Evolutionary conservation across 2,329 filamentous ascomycete species (phyloP), one percentile per base, ranked within the genome.

Genomic region (Colletotrichum tanaceti): DNA sequence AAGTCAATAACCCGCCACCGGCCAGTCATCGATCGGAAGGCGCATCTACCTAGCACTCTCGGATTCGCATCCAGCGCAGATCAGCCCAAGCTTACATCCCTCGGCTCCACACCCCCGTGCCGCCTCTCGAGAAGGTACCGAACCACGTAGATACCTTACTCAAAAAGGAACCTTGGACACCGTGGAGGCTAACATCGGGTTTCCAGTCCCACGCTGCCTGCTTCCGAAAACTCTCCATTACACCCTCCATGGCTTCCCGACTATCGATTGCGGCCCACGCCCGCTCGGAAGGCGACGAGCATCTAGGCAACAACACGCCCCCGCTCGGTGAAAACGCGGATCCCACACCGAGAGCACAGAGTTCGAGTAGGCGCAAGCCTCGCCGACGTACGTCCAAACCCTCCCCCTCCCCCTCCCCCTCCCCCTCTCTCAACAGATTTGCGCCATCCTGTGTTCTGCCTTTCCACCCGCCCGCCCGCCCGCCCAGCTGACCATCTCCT

Each of bases 241-340:
- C 35, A 16, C 1, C 13, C 13, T 4, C 22, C 10, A 32, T 49
- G 16, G 16, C 6, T n/a, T 7, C 14, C 5, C 10, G 20, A 16
- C 20, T n/a, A 64, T 67, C 10, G 18, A 13, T 22, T n/a, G 58
- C 64, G 59, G 18, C n/a, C 14, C 18, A 60, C 47, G 53, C 39
- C 10, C 46, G 16, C 41, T 11, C 53, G 39, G 43, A 49, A 52
- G 60, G 43, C 18, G 22, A 41, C n/a, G 9, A 11, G 10, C 28
- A 22, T 46, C 35, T 49, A 39, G 39, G 14, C 22, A 24, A 53
- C 20, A 14, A 1, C n/a, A 18, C 16, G 18, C 52, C 58, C 28
- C 57, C n/a, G 49, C 39, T n/a, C 44, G 20, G 38, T 11, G 47
- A 68, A 38, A 28, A 38, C 14, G 16, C 41, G 32, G 32, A 14